A percentile compares a stretch with the other conserved stretches of the same genome.
Evolutionary conservation across 2,329 filamentous ascomycete genomes (phyloP).

Genomic region (Fusarium agapanthi): DNA sequence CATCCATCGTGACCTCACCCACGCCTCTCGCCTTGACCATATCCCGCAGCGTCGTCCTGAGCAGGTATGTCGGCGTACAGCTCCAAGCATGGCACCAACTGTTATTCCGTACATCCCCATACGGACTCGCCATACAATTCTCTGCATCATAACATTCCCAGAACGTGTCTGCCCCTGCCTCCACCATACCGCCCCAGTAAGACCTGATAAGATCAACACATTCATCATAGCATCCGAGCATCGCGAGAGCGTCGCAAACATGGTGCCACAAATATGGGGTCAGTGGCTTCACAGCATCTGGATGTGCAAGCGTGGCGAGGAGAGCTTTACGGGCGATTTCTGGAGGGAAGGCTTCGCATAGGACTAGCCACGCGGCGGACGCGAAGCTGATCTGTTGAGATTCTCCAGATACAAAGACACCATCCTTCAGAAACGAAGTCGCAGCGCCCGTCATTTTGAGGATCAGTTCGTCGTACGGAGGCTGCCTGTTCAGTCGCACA

Average conservation of each 20-base stretch:
- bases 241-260: neutral
- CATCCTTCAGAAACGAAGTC: fast-evolving
- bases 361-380: neutral
- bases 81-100: neutral
- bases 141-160: neutral
- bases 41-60: neutral
- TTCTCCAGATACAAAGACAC: neutral
- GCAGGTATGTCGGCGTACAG: neutral
- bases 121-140: neutral
- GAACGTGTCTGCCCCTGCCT: neutral
- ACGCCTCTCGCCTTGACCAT: neutral
- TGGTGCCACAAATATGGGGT: neutral
- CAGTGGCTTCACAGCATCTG: neutral
- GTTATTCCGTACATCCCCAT: neutral
- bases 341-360: neutral
- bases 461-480: neutral
- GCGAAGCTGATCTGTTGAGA: neutral
- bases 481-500: neutral
- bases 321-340: neutral
- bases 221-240: neutral
- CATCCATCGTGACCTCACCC: neutral
- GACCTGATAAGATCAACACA: neutral
- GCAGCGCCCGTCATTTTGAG: neutral
- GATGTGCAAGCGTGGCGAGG: neutral
- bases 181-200: neutral